Conservation (phyloP, 2,329 filamentous ascomycete genomes). For the Monosporascus sp. region DNA sequence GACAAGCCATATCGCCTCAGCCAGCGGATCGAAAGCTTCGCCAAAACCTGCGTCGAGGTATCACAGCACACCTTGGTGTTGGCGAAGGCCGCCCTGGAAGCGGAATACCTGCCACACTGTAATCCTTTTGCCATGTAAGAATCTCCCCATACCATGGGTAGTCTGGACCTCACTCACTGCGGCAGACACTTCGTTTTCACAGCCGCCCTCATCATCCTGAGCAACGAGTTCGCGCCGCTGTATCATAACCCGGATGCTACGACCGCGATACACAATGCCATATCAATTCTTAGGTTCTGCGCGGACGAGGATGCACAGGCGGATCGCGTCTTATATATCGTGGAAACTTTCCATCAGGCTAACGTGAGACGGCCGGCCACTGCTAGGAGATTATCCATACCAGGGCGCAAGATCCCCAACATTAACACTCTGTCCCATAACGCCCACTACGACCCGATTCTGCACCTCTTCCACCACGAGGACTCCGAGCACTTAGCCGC, state of each 20-base stretch:
- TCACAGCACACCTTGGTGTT: slow-evolving; percentile 46
- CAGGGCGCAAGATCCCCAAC: slow-evolving; percentile 19
- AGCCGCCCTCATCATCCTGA: slow-evolving; percentile 47
- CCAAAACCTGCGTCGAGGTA: slow-evolving; percentile 45
- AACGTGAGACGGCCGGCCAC: slow-evolving; percentile 25
- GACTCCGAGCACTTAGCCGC: slow-evolving; percentile 9
- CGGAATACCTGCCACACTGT: slow-evolving; percentile 41
- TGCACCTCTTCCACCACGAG: slow-evolving; percentile 21
- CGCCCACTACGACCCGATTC: slow-evolving; percentile 21
- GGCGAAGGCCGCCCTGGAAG: slow-evolving; percentile 38
- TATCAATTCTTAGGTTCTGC: slow-evolving; percentile 45
- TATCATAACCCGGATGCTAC: slow-evolving; percentile 39
- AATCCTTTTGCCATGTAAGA: slow-evolving; percentile 55
- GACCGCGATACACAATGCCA: slow-evolving; percentile 35
- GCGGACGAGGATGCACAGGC: slow-evolving; percentile 44
- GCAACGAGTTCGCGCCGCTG: slow-evolving; percentile 50
- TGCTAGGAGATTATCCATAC: slow-evolving; percentile 17
- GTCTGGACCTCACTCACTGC: slow-evolving; percentile 4
- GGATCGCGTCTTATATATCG: slow-evolving; percentile 42
- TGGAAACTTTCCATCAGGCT: slow-evolving; percentile 42
- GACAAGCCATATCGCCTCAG: slow-evolving; percentile 23
- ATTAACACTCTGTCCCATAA: slow-evolving; percentile 23
- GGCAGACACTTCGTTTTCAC: slow-evolving; percentile 52
- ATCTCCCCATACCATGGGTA: background rate
- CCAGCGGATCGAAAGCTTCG: slow-evolving; percentile 39